Conservation (phyloP, 805 yeast species). For the Hanseniaspora singularis region DNA sequence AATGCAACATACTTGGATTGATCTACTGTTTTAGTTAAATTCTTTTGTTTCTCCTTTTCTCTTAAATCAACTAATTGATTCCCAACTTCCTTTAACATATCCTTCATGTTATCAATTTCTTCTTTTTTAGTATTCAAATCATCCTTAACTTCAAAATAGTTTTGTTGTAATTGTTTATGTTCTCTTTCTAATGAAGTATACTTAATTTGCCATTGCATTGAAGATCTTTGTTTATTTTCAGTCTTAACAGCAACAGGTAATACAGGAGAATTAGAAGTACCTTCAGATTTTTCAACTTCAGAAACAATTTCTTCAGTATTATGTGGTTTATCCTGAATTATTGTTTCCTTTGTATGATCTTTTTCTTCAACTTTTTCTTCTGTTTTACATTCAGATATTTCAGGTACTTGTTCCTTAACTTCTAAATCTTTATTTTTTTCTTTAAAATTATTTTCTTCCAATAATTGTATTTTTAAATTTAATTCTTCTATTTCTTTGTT, state of each 20-base stretch:
- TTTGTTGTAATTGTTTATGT: slow-evolving; percentile 13
- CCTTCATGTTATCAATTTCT: slow-evolving; percentile 60
- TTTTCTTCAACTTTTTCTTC: slow-evolving; percentile 17
- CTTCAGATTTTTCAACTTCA: slow-evolving; percentile 14
- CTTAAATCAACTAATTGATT: slow-evolving; percentile 63
- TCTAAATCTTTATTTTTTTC: background rate
- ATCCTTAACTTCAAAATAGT: slow-evolving; percentile 20
- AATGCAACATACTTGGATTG: slow-evolving; percentile 17
- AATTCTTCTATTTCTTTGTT: slow-evolving; percentile 8
- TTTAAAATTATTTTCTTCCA: too few species aligned
- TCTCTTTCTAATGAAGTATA: slow-evolving; percentile 14
- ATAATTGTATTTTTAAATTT: slow-evolving; percentile 1
- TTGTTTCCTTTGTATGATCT: too few species aligned
- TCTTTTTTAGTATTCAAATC: slow-evolving; percentile 36
- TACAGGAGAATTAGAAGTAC: background rate
- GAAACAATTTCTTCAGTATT: background rate
- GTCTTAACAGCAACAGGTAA: background rate
- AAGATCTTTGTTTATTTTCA: slow-evolving; percentile 9
- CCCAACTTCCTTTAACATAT: slow-evolving; percentile 66
- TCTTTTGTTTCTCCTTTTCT: slow-evolving; percentile 40
- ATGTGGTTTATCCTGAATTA: too few species aligned
- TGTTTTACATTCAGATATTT: slow-evolving; percentile 18
- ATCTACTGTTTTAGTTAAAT: slow-evolving; percentile 17
- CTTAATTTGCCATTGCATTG: slow-evolving; percentile 16
- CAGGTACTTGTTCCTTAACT: slow-evolving; percentile 18